These are phyloP conservation scores for Trichoderma oligosporum DNA, from an alignment of 2,329 filamentous ascomycete species.

Conservation along the genomic window DNA sequence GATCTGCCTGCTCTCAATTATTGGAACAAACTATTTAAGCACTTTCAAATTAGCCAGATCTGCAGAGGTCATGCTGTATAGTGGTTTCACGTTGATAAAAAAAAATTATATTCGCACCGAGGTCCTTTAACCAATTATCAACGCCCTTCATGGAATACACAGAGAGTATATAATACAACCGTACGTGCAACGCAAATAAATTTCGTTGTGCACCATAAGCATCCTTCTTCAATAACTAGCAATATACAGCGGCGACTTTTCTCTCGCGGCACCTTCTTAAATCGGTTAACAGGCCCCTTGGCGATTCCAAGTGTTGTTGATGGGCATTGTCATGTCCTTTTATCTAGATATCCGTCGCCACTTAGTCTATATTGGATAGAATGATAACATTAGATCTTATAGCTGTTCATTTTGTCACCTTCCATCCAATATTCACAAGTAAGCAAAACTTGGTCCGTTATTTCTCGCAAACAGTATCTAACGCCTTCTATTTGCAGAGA, in stretches of 20 bases:
- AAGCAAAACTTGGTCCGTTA: too few species aligned
- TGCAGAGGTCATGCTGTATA: background rate
- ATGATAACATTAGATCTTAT: too few species aligned
- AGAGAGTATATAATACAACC: background rate
- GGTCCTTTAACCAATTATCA: background rate
- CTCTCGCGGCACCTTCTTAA: conserved; percentile 16
- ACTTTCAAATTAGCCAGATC: background rate
- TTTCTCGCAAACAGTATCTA: background rate
- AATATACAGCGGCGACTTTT: background rate
- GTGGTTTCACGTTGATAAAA: conserved; percentile 1
- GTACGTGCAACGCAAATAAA: conserved; percentile 7
- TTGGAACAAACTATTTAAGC: background rate
- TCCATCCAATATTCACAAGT: too few species aligned
- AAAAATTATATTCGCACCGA: background rate
- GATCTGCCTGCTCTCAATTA: background rate
- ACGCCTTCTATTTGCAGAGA: background rate
- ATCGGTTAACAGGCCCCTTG: conserved; percentile 1
- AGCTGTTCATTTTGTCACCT: too few species aligned
- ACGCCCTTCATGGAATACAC: background rate
- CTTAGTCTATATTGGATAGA: too few species aligned
- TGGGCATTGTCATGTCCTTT: too few species aligned
- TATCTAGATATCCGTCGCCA: too few species aligned
- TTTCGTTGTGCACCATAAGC: background rate
- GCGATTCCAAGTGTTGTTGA: background rate
- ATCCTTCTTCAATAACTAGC: background rate